Conservation (phyloP, 2,329 filamentous ascomycete genomes). For the Penicillium sp. region DNA sequence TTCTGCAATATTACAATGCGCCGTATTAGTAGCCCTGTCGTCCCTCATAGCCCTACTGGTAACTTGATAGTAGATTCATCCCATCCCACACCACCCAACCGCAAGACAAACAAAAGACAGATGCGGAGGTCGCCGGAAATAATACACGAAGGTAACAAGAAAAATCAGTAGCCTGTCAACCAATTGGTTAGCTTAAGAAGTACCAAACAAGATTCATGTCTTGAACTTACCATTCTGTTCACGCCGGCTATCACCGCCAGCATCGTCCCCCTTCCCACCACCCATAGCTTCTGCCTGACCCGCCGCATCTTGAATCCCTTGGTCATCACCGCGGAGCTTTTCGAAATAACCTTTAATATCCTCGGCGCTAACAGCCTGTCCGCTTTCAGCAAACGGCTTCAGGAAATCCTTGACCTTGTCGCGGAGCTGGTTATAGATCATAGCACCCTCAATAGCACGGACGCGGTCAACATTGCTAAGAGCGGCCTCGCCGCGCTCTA, state of each 20-base stretch:
- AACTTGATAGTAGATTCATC: slow-evolving; percentile 1
- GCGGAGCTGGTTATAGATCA: slow-evolving; percentile 96
- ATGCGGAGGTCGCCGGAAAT: neutral
- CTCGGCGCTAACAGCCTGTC: slow-evolving; percentile 84
- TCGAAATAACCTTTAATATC: slow-evolving; percentile 98
- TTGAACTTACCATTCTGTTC: slow-evolving; percentile 52
- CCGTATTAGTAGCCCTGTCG: neutral
- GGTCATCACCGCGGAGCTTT: slow-evolving; percentile 84
- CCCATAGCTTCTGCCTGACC: slow-evolving; percentile 52
- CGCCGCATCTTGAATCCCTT: slow-evolving; percentile 68
- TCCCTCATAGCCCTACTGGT: neutral
- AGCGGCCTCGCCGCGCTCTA: slow-evolving; percentile 90
- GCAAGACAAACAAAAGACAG: neutral
- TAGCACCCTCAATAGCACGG: slow-evolving; percentile 90
- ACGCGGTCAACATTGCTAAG: slow-evolving; percentile 92
- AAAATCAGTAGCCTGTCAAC: slow-evolving; percentile 16
- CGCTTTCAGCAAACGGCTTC: slow-evolving; percentile 90
- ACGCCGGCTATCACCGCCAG: slow-evolving; percentile 39
- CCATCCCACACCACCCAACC: neutral
- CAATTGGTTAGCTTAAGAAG: neutral
- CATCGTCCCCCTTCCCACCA: slow-evolving; percentile 32
- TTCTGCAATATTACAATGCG: neutral
- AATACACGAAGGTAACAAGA: neutral
- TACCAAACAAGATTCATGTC: neutral
- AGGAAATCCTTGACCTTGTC: slow-evolving; percentile 96